Percentiles rank a stretch among this genome's conserved stretches.
phyloP scores from a whole-genome alignment of 192 early-diverging fungal species.

The Coemansia sp. region DNA sequence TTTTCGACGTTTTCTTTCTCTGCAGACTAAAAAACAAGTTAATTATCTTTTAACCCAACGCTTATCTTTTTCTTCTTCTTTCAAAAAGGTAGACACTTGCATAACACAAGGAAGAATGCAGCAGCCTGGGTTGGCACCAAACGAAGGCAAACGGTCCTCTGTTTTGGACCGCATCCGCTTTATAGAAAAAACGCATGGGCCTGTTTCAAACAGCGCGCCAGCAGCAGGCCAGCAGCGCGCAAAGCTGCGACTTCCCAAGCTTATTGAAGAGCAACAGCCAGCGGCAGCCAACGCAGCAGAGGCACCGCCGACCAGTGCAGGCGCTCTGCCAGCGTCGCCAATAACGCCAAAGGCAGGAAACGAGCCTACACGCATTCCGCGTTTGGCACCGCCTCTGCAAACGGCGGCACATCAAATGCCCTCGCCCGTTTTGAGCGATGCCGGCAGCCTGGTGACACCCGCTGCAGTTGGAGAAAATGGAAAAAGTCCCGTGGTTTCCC shows the following conservation, averaged over 20 bases:
- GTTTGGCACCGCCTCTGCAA: background rate
- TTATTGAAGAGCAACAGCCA: conserved; percentile 15
- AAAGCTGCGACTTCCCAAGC: conserved; percentile 31
- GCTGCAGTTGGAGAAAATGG: background rate
- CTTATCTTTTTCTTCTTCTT: background rate
- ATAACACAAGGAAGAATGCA: background rate
- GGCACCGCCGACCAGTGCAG: background rate
- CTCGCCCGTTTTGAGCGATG: conserved; percentile 36
- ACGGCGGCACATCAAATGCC: conserved; percentile 13
- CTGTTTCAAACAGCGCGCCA: background rate
- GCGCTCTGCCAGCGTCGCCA: background rate
- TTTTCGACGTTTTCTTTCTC: background rate
- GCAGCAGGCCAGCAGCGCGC: conserved; percentile 13
- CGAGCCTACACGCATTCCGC: background rate
- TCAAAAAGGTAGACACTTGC: background rate
- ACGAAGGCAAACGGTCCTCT: conserved; percentile 20
- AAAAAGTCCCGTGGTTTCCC: conserved; percentile 8
- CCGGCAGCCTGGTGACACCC: conserved; percentile 13
- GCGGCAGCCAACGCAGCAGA: background rate
- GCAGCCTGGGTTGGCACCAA: background rate
- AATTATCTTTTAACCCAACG: background rate
- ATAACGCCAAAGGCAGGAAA: conserved; percentile 1
- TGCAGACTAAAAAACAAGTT: background rate
- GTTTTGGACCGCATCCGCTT: conserved; percentile 48
- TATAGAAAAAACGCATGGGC: conserved; percentile 46